phyloP scores from a whole-genome alignment of 2,329 filamentous ascomycete species.

The Tricladium varicosporioides region DNA sequence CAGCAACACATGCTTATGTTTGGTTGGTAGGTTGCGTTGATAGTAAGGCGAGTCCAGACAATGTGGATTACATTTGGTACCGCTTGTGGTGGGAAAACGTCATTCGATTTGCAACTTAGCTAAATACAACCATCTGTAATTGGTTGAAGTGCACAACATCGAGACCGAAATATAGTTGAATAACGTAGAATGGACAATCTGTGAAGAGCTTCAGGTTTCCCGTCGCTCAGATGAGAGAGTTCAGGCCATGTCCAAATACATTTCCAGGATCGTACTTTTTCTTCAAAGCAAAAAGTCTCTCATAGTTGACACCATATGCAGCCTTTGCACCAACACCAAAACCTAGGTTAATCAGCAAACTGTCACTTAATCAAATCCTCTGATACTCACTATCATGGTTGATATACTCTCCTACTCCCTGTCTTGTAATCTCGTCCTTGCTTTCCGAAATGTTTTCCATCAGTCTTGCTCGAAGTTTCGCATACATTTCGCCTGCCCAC shows the following conservation, averaged over 20 bases:
- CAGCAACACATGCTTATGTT: too few species aligned
- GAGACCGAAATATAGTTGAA: not conserved
- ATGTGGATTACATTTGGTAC: too few species aligned
- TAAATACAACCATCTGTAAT: too few species aligned
- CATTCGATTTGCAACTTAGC: too few species aligned
- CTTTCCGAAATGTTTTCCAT: constrained; percentile 1
- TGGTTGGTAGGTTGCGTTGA: too few species aligned
- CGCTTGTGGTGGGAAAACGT: too few species aligned
- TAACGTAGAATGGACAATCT: not conserved
- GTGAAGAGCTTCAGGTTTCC: not conserved
- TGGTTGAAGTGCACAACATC: not conserved
- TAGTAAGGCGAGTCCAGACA: too few species aligned
- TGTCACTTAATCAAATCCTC: not conserved
- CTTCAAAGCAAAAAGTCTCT: constrained; percentile 42
- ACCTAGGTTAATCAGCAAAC: constrained; percentile 13
- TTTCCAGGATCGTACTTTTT: constrained; percentile 45
- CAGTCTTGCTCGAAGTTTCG: constrained; percentile 11
- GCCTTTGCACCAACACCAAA: constrained; percentile 12
- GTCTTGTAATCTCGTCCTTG: constrained; percentile 7
- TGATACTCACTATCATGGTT: constrained; percentile 25
- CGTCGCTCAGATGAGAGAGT: constrained; percentile 10
- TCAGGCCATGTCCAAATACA: constrained; percentile 38
- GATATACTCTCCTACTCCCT: constrained; percentile 22
- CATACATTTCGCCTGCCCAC: constrained; percentile 17
- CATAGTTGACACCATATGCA: constrained; percentile 44